A percentile compares a stretch with the other conserved stretches of the same genome.
These are phyloP conservation scores for Spatholobus suberectus DNA, from an alignment of 306 rosid genomes.

Conservation along the genomic window DNA sequence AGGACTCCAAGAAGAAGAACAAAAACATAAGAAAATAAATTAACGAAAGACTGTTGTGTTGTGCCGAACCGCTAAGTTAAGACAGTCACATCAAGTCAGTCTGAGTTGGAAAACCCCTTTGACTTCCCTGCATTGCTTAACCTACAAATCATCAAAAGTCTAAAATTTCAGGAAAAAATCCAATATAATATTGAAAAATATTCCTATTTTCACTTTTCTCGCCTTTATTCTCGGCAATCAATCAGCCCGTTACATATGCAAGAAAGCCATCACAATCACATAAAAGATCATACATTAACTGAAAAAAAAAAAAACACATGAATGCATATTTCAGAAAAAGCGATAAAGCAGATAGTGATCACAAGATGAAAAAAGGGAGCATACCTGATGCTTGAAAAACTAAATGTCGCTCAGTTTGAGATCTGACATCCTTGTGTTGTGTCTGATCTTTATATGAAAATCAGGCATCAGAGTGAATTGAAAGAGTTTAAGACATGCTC, in stretches of 20 bases:
- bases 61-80: conserved; percentile 3
- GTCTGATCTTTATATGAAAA: background rate
- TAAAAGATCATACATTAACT: background rate
- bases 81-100: conserved; percentile 24
- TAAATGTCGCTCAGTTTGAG: conserved; percentile 15
- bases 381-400: conserved; percentile 26
- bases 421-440: background rate
- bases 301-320: background rate
- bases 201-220: conserved; percentile 6
- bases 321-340: conserved; percentile 15
- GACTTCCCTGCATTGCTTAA: conserved; percentile 38
- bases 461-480: background rate
- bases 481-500: background rate
- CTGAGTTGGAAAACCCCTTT: conserved; percentile 28
- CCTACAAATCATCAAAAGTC: conserved; percentile 35
- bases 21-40: background rate
- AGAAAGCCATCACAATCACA: conserved; percentile 14
- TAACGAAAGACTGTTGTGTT: background rate
- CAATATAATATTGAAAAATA: background rate
- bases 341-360: background rate
- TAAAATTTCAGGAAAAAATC: background rate
- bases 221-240: conserved; percentile 47
- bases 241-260: conserved; percentile 16
- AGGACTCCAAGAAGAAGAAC: conserved; percentile 7
- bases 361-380: background rate